Conservation (phyloP, 176 grass and related monocot genomes). For the Hordeum marinum region DNA sequence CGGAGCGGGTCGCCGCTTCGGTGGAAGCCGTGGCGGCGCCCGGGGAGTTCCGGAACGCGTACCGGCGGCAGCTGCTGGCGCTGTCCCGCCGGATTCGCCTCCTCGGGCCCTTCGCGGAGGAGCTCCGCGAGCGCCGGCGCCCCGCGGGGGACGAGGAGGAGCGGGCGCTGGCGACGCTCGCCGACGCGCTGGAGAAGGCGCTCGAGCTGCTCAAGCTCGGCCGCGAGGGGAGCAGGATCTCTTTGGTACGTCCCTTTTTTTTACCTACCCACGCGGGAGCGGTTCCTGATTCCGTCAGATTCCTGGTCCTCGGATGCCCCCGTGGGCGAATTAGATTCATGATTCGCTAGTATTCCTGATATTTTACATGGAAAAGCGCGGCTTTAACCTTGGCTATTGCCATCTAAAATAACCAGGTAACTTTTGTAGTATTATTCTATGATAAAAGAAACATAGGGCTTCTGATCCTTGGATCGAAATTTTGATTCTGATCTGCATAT, state of each 20-base stretch:
- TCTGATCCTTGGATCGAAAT: background rate
- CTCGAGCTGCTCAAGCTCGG: slow-evolving; percentile 52
- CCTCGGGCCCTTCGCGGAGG: slow-evolving; percentile 73
- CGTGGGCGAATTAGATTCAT: background rate
- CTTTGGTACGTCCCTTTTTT: slow-evolving; percentile 34
- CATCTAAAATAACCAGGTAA: background rate
- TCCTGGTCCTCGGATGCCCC: background rate
- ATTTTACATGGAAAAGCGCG: background rate
- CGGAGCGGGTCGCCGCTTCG: slow-evolving; percentile 16
- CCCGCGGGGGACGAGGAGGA: background rate
- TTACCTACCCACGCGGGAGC: background rate
- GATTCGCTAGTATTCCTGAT: background rate
- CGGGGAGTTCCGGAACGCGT: slow-evolving; percentile 64
- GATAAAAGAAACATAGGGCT: background rate
- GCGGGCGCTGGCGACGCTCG: slow-evolving; percentile 43
- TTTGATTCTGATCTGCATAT: background rate
- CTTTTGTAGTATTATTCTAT: background rate
- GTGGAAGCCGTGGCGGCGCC: slow-evolving; percentile 25
- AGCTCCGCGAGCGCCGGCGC: slow-evolving; percentile 50
- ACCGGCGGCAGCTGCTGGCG: slow-evolving; percentile 62
- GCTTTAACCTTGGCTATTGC: background rate
- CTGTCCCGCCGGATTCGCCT: slow-evolving; percentile 69
- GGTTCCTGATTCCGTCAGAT: background rate
- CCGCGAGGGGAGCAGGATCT: slow-evolving; percentile 78
- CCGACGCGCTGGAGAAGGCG: slow-evolving; percentile 41